These are phyloP conservation scores for Epithemia pelagica DNA, from an alignment of 108 stramenopile genomes.

Conservation along the genomic window DNA sequence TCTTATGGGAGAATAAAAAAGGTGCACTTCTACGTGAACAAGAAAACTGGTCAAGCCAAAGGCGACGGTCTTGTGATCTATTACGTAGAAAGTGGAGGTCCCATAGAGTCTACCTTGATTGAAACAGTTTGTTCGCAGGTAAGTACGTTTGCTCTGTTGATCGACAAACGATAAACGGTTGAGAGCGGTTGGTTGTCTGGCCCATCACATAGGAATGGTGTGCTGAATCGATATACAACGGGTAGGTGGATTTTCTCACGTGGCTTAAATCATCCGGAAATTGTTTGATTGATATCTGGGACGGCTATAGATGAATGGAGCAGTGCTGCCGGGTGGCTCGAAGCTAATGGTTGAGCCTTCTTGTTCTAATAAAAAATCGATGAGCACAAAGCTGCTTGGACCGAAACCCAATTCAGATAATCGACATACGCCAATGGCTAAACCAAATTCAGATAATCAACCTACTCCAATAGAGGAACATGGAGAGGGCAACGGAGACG, in stretches of 20 bases:
- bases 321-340: background rate
- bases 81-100: background rate
- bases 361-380: background rate
- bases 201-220: too few relatives aligned
- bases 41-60: slow-evolving; percentile 47
- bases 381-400: background rate
- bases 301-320: background rate
- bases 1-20: slow-evolving; percentile 51
- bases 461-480: too few relatives aligned
- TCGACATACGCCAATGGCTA: too few relatives aligned
- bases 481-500: slow-evolving; percentile 24
- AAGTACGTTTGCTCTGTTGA: slow-evolving; percentile 1
- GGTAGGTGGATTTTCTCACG: too few relatives aligned
- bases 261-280: too few relatives aligned
- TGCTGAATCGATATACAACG: too few relatives aligned
- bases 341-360: background rate
- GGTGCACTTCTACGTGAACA: slow-evolving; percentile 59
- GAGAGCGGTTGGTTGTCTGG: background rate
- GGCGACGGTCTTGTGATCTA: slow-evolving; percentile 72
- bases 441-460: too few relatives aligned
- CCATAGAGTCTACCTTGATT: background rate
- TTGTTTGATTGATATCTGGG: too few relatives aligned
- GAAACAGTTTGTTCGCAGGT: background rate
- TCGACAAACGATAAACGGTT: background rate
- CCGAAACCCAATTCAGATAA: background rate